These are phyloP conservation scores for Hygrocybe coccinea DNA, from an alignment of 768 basidiomycete species.

Conservation along the genomic window DNA sequence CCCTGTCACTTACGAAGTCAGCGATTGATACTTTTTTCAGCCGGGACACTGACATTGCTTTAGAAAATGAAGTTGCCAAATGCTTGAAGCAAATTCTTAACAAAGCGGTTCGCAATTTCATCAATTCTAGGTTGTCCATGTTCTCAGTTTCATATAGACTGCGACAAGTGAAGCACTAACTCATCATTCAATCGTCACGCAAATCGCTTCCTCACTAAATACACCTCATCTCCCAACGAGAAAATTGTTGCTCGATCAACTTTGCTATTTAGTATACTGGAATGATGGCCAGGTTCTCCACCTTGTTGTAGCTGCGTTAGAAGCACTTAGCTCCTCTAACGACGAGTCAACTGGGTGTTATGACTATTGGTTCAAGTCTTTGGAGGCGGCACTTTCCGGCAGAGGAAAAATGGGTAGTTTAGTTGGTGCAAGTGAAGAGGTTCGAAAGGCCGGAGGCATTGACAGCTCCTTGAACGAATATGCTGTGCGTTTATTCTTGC, in stretches of 20 bases:
- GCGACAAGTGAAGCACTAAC: conserved; percentile 70
- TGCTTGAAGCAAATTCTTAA: conserved; percentile 83
- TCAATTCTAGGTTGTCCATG: conserved; percentile 7
- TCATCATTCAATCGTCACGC: conserved; percentile 67
- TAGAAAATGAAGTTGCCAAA: conserved; percentile 88
- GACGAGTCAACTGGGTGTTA: conserved; percentile 60
- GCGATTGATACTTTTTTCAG: conserved; percentile 31
- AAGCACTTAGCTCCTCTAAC: conserved; percentile 65
- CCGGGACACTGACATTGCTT: conserved; percentile 55
- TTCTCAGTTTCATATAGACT: conserved; percentile 36
- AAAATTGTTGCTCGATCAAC: conserved; percentile 71
- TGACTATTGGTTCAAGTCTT: conserved; percentile 84
- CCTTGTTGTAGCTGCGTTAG: conserved; percentile 71
- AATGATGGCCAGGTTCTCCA: conserved; percentile 55
- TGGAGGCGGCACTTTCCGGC: conserved; percentile 72
- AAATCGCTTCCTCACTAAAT: conserved; percentile 78
- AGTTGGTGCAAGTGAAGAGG: conserved; percentile 92
- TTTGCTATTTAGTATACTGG: conserved; percentile 68
- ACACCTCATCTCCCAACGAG: conserved; percentile 76
- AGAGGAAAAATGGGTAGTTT: conserved; percentile 92
- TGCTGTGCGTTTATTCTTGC: conserved; percentile 51
- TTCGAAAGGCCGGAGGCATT: conserved; percentile 58
- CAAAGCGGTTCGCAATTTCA: conserved; percentile 40
- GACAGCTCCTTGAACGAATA: conserved; percentile 78
- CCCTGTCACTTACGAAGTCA: not conserved